phyloP scores from a whole-genome alignment of 306 rosid genomes.

The Phaseolus lunatus region DNA sequence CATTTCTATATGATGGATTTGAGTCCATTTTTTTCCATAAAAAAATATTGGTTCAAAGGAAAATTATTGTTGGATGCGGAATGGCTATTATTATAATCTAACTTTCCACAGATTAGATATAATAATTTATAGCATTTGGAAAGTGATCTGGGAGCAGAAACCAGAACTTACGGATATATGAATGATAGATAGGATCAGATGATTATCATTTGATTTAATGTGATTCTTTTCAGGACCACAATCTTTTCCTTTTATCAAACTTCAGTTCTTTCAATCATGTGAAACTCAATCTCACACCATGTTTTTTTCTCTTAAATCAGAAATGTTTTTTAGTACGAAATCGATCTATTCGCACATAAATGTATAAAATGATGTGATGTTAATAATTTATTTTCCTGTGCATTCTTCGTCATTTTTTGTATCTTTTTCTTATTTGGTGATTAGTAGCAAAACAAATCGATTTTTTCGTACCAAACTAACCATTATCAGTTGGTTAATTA shows the following conservation, averaged over 20 bases:
- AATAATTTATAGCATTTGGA: conserved; percentile 55
- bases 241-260: background rate
- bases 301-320: background rate
- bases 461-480: background rate
- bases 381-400: background rate
- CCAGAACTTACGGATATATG: conserved; percentile 48
- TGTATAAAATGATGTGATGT: background rate
- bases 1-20: too few relatives aligned
- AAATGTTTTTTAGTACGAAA: background rate
- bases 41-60: too few relatives aligned
- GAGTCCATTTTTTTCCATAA: too few relatives aligned
- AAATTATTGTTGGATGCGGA: too few relatives aligned
- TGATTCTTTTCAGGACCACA: conserved; percentile 4
- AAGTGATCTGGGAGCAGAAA: conserved; percentile 48
- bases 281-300: background rate
- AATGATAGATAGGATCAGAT: conserved; percentile 33
- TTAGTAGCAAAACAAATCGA: background rate
- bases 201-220: conserved; percentile 48
- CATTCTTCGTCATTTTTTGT: background rate
- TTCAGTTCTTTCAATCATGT: background rate
- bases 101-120: conserved; percentile 42
- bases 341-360: background rate
- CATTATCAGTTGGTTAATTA: background rate
- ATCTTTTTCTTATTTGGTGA: background rate
- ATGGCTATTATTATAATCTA: background rate